A percentile compares a stretch with the other conserved stretches of the same genome.
Conservation (phyloP, 331 rosid genomes). For the Quercus tomentella region DNA sequence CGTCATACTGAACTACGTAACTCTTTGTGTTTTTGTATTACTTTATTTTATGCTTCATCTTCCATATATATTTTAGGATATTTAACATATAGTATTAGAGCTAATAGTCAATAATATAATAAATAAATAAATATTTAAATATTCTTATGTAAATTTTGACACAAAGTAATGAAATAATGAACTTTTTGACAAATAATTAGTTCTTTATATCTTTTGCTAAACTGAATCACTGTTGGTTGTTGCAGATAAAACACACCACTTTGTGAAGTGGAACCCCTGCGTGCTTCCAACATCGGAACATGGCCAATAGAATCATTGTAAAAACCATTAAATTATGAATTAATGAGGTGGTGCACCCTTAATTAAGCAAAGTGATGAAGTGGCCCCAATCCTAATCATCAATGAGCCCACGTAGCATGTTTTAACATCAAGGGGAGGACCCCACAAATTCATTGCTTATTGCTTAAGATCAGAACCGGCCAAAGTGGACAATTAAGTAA, state of each 20-base stretch:
- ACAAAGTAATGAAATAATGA: too few relatives aligned
- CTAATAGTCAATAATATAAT: too few relatives aligned
- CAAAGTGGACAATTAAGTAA: constrained; percentile 1
- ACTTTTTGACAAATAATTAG: too few relatives aligned
- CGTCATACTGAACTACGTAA: too few relatives aligned
- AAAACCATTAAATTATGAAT: constrained; percentile 2
- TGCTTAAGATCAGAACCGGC: neutral
- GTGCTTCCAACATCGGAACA: constrained; percentile 6
- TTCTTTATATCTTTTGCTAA: neutral
- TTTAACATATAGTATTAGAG: too few relatives aligned
- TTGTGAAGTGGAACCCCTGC: constrained; percentile 13
- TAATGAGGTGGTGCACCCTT: neutral
- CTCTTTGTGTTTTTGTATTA: too few relatives aligned
- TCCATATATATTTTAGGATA: too few relatives aligned
- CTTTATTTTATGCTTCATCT: too few relatives aligned
- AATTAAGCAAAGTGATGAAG: neutral
- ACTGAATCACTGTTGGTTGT: neutral
- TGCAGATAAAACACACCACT: constrained; percentile 10
- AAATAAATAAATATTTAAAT: too few relatives aligned
- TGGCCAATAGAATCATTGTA: neutral
- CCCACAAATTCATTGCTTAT: neutral
- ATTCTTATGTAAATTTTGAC: too few relatives aligned
- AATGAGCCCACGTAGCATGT: neutral
- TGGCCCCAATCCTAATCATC: constrained; percentile 7
- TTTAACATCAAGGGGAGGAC: neutral